Evolutionary conservation across 768 basidiomycete genomes (phyloP).

Genomic region (Tulasnella sp.): DNA sequence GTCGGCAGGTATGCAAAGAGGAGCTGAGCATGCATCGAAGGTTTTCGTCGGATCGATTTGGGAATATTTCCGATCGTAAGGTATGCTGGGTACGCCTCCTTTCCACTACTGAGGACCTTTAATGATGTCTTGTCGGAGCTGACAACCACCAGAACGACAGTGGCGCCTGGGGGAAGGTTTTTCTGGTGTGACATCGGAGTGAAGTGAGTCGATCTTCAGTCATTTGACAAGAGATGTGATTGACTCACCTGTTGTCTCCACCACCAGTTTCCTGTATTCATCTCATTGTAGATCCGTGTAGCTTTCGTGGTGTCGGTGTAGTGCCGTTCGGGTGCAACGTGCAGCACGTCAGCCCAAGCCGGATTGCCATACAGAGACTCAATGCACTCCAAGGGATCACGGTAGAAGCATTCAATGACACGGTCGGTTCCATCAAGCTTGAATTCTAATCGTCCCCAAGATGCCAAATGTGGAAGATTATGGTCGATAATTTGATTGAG

Average conservation of each 20-base stretch:
- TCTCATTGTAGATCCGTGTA: constrained; percentile 37
- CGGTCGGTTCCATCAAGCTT: background rate
- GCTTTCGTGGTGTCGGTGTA: constrained; percentile 28
- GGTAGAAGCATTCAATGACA: background rate
- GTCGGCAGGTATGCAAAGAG: constrained; percentile 43
- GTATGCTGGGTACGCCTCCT: constrained; percentile 46
- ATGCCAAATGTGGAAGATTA: background rate
- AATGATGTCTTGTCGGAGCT: constrained; percentile 47
- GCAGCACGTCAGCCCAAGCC: constrained; percentile 33
- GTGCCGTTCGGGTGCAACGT: constrained; percentile 36
- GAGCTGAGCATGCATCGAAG: constrained; percentile 37
- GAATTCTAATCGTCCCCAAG: background rate
- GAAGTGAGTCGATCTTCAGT: background rate
- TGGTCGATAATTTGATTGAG: background rate
- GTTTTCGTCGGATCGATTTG: constrained; percentile 41
- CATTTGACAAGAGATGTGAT: too few relatives aligned
- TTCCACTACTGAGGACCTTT: constrained; percentile 38
- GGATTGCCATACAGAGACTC: constrained; percentile 35
- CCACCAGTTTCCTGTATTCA: constrained; percentile 43
- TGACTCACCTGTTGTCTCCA: constrained; percentile 36
- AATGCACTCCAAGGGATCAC: constrained; percentile 35
- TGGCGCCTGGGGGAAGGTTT: constrained; percentile 30
- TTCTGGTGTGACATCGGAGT: background rate
- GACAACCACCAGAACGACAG: constrained; percentile 46
- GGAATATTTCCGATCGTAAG: constrained; percentile 44